A percentile compares a stretch with the other conserved stretches of the same genome.
Evolutionary conservation across 768 basidiomycete species (phyloP).

Genomic region (Crepidotus variabilis): DNA sequence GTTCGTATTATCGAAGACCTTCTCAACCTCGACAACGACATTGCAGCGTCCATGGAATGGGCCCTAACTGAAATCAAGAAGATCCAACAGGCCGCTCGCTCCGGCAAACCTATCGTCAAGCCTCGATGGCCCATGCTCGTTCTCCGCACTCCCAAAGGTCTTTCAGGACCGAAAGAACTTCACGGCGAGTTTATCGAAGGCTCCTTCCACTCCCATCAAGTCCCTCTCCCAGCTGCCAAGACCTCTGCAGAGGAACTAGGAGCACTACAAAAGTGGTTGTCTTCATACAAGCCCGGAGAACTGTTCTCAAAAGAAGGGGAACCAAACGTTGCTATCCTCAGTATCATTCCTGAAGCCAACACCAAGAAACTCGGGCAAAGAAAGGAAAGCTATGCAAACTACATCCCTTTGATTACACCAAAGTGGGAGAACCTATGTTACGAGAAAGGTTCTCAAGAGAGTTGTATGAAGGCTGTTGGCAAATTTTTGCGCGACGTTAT

Average conservation of each 20-base stretch:
- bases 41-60: constrained; percentile 84
- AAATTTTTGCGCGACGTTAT: constrained; percentile 54
- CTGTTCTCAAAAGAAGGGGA: constrained; percentile 57
- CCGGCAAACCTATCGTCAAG: constrained; percentile 73
- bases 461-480: constrained; percentile 75
- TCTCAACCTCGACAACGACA: constrained; percentile 65
- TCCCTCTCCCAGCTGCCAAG: constrained; percentile 75
- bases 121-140: constrained; percentile 91
- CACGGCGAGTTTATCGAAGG: constrained; percentile 76
- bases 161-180: constrained; percentile 62
- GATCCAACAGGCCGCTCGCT: constrained; percentile 79
- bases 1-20: constrained; percentile 74
- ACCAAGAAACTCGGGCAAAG: constrained; percentile 66
- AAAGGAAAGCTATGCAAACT: constrained; percentile 63
- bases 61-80: constrained; percentile 65
- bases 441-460: constrained; percentile 54
- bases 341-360: constrained; percentile 49
- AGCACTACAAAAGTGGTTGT: constrained; percentile 68
- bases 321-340: constrained; percentile 54
- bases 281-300: constrained; percentile 64
- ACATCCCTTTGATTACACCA: constrained; percentile 58
- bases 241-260: constrained; percentile 59
- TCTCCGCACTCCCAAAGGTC: constrained; percentile 84
- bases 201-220: constrained; percentile 85
- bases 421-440: constrained; percentile 58